A percentile compares a stretch with the other conserved stretches of the same genome.
Evolutionary conservation across 805 yeast genomes (phyloP).

Genomic region (Zygotorulaspora sp.): DNA sequence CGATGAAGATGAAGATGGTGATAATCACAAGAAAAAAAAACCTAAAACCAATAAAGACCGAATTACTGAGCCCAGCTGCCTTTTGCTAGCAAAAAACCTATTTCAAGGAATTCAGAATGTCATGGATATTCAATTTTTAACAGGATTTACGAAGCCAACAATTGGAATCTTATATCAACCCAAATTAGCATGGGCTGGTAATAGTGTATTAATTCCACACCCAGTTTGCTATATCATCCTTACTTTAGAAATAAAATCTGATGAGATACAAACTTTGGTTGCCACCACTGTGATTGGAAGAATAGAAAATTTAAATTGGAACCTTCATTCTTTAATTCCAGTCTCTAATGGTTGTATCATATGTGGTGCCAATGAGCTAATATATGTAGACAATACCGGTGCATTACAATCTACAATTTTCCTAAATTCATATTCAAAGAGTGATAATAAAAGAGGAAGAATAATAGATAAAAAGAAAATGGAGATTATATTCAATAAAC

Average conservation of each 20-base stretch:
- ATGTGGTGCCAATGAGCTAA: constrained; percentile 69
- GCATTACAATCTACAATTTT: constrained; percentile 35
- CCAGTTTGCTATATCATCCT: constrained; percentile 26
- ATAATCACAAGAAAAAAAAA: constrained; percentile 14
- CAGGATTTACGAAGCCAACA: constrained; percentile 79
- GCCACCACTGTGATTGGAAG: constrained; percentile 64
- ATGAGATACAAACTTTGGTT: constrained; percentile 17
- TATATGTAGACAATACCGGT: constrained; percentile 69
- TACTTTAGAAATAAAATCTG: constrained; percentile 51
- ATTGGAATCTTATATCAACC: constrained; percentile 60
- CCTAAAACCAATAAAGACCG: constrained; percentile 9
- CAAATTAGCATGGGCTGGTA: constrained; percentile 73
- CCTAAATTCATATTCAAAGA: constrained; percentile 35
- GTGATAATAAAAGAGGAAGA: constrained; percentile 46
- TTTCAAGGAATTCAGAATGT: constrained; percentile 57
- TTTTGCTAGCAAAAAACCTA: constrained; percentile 53
- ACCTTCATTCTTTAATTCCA: constrained; percentile 59
- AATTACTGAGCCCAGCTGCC: constrained; percentile 42
- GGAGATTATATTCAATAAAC: constrained; percentile 22
- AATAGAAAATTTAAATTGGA: constrained; percentile 67
- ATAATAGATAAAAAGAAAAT: constrained; percentile 40
- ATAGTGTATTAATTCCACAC: constrained; percentile 17
- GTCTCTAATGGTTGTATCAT: constrained; percentile 60
- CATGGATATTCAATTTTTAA: constrained; percentile 64
- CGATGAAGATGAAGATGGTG: constrained; percentile 35